Percentiles rank a stretch among this genome's conserved stretches.
phyloP scores from a whole-genome alignment of 2,329 filamentous ascomycete genomes.

The Leptographium galeiforme region DNA sequence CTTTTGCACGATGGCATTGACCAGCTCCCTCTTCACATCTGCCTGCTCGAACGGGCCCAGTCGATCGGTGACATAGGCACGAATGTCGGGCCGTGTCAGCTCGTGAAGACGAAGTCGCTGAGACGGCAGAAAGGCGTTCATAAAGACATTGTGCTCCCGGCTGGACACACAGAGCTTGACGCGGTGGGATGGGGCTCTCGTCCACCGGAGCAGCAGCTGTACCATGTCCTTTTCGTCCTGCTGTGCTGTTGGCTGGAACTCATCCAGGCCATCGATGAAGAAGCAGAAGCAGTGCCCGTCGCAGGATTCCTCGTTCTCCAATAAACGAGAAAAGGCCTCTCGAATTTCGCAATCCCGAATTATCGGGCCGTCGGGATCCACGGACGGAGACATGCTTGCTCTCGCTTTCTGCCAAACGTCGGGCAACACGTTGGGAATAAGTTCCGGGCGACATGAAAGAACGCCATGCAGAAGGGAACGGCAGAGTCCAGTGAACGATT shows the following conservation, averaged over 20 bases:
- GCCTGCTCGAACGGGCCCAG: background rate
- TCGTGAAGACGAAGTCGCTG: background rate
- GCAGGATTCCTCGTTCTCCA: background rate
- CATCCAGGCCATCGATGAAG: constrained; percentile 4
- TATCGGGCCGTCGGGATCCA: no score
- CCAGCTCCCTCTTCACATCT: background rate
- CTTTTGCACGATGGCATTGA: background rate
- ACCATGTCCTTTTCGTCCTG: background rate
- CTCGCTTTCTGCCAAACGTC: background rate
- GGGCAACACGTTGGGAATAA: background rate
- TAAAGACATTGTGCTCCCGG: background rate
- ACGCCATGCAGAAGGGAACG: constrained; percentile 1
- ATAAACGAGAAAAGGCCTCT: background rate
- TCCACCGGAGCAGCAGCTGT: background rate
- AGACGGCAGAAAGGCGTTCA: background rate
- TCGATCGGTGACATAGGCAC: background rate
- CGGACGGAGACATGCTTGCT: no score
- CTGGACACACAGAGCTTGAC: constrained; percentile 4
- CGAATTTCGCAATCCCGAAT: background rate
- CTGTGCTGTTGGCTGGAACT: background rate
- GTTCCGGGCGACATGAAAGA: background rate
- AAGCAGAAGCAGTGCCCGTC: background rate
- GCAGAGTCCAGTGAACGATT: background rate
- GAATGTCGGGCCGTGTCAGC: background rate
- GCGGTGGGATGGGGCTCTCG: no score